Conservation (phyloP, 2,329 filamentous ascomycete species). For the Knufia fluminis region DNA sequence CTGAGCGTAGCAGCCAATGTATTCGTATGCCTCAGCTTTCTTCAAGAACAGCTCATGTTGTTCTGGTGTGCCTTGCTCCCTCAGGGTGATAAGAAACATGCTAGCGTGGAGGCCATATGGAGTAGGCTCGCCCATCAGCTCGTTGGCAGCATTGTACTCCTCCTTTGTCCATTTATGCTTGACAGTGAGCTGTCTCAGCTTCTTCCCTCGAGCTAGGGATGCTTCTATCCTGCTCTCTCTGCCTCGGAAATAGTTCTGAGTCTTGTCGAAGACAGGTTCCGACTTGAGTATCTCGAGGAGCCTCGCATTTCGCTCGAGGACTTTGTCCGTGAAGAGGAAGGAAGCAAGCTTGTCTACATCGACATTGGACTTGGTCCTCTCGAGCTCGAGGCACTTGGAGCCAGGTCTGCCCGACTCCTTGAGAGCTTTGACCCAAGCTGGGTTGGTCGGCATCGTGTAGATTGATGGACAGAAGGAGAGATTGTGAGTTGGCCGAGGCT, state of each 20-base stretch:
- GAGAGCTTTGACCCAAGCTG: constrained; percentile 58
- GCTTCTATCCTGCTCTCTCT: constrained; percentile 60
- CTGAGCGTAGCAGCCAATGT: constrained; percentile 72
- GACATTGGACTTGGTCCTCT: constrained; percentile 59
- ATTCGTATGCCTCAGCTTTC: constrained; percentile 58
- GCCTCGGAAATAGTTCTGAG: constrained; percentile 65
- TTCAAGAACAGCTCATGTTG: constrained; percentile 66
- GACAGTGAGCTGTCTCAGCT: constrained; percentile 55
- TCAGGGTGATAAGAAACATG: constrained; percentile 63
- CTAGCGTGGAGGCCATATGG: constrained; percentile 64
- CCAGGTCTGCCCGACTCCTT: constrained; percentile 60
- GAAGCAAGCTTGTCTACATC: constrained; percentile 58
- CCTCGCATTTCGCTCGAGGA: constrained; percentile 50
- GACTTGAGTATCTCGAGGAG: constrained; percentile 56
- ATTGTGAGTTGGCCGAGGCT: neutral
- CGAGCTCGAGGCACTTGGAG: constrained; percentile 56
- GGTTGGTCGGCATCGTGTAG: constrained; percentile 32
- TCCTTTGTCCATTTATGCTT: constrained; percentile 59
- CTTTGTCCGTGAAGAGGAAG: constrained; percentile 60
- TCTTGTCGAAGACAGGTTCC: constrained; percentile 68
- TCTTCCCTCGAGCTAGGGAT: constrained; percentile 61
- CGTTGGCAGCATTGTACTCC: constrained; percentile 56
- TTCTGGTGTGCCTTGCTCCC: constrained; percentile 62
- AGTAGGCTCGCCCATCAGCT: constrained; percentile 62
- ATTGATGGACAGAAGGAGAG: neutral